phyloP scores from a whole-genome alignment of 2,329 filamentous ascomycete genomes.

The Ophiostoma sp. region DNA sequence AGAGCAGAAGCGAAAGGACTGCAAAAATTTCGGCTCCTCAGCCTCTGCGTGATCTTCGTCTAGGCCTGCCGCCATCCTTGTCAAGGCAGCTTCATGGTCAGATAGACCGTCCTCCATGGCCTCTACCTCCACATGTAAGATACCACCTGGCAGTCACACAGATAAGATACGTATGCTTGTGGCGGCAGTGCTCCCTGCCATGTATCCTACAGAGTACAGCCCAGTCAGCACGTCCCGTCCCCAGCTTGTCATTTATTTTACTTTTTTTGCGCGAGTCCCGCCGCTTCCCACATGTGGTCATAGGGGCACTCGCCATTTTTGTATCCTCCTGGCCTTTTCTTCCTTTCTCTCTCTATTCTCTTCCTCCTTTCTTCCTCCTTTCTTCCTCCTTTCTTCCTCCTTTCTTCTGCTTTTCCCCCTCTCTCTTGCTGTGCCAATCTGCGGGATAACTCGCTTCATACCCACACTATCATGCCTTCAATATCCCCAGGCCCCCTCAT shows the following conservation, averaged over 20 bases:
- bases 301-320: neutral
- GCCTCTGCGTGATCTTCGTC: conserved; percentile 24
- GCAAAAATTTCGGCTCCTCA: conserved; percentile 24
- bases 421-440: neutral
- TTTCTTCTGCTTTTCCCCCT: neutral
- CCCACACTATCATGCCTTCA: neutral
- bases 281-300: neutral
- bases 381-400: neutral
- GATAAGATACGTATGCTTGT: neutral
- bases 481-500: neutral
- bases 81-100: neutral
- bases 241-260: neutral
- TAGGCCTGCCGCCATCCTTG: conserved; percentile 18
- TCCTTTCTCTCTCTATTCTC: neutral
- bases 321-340: neutral
- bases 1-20: neutral
- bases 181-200: neutral
- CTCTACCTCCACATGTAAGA: too few species aligned
- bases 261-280: conserved; percentile 1
- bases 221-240: neutral
- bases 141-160: neutral
- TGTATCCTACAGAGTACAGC: neutral
- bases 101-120: too few species aligned
- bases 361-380: neutral
- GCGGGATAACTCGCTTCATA: neutral